A percentile compares a stretch with the other conserved stretches of the same genome.
phyloP scores from a whole-genome alignment of 1,284 basidiomycete genomes.

The Inonotus obliquus region DNA sequence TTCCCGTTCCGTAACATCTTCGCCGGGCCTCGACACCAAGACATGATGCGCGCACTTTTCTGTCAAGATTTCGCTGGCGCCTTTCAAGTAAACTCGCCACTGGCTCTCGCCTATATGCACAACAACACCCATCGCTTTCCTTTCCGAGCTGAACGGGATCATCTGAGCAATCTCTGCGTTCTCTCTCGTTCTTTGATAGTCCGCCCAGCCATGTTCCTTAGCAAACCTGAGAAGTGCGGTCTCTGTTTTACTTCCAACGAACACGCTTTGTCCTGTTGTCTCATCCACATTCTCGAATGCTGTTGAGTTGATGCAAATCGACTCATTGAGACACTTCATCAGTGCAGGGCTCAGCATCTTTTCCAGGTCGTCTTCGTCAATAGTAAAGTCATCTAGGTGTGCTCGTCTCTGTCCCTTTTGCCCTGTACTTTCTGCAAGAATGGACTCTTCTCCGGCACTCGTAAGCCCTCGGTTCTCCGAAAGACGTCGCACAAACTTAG shows the following conservation, averaged over 20 bases:
- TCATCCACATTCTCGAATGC: conserved; percentile 86
- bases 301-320: conserved; percentile 91
- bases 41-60: conserved; percentile 73
- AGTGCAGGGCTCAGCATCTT: conserved; percentile 39
- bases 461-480: conserved; percentile 70
- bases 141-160: conserved; percentile 93
- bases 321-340: conserved; percentile 72
- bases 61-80: conserved; percentile 89
- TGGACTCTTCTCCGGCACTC: conserved; percentile 48
- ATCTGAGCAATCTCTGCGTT: conserved; percentile 74
- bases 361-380: conserved; percentile 76
- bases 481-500: conserved; percentile 85
- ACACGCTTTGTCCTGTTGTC: conserved; percentile 57
- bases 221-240: conserved; percentile 89
- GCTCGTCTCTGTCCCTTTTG: not conserved
- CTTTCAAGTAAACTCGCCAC: conserved; percentile 86
- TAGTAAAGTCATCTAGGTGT: conserved; percentile 65
- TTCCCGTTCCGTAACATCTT: conserved; percentile 23
- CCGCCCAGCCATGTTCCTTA: conserved; percentile 77
- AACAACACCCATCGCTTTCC: conserved; percentile 96
- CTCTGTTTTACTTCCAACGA: conserved; percentile 96
- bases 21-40: conserved; percentile 47
- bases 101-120: conserved; percentile 53
- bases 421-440: not conserved
- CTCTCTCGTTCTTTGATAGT: conserved; percentile 71